phyloP scores from a whole-genome alignment of 2,329 filamentous ascomycete genomes.

The Cladophialophora yegresii region DNA sequence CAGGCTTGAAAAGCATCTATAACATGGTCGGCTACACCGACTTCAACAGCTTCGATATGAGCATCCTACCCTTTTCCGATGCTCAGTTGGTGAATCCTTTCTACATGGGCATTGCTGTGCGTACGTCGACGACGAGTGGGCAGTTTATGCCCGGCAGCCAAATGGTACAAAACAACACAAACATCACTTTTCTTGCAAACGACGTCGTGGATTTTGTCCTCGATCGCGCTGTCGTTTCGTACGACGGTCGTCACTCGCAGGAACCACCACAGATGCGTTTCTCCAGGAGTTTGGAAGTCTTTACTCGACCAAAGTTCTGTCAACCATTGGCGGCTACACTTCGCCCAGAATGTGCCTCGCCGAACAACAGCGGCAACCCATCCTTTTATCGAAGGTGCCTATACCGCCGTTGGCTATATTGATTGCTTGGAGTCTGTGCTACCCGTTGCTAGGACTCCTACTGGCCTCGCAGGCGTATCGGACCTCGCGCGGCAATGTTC shows the following conservation, averaged over 20 bases:
- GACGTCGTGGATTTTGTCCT: constrained; percentile 22
- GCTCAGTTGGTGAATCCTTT: constrained; percentile 25
- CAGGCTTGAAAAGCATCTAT: constrained; percentile 22
- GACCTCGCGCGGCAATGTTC: constrained; percentile 13
- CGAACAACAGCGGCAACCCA: constrained; percentile 17
- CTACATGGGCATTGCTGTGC: constrained; percentile 22
- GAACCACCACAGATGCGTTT: constrained; percentile 17
- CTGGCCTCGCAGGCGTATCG: constrained; percentile 20
- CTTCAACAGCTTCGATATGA: constrained; percentile 8
- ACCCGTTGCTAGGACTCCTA: constrained; percentile 21
- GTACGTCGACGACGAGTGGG: neutral
- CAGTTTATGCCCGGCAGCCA: constrained; percentile 15
- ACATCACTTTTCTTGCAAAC: constrained; percentile 6
- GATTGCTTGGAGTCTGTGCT: constrained; percentile 19
- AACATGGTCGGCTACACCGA: constrained; percentile 23
- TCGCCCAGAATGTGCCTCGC: constrained; percentile 7
- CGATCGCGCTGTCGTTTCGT: constrained; percentile 22
- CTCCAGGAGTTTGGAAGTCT: constrained; percentile 18
- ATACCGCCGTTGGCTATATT: constrained; percentile 14
- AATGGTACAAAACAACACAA: constrained; percentile 11
- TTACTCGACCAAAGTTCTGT: constrained; percentile 20
- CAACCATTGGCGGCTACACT: constrained; percentile 23
- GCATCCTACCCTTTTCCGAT: constrained; percentile 18
- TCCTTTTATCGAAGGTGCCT: constrained; percentile 26
- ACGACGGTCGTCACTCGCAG: constrained; percentile 21